These are phyloP conservation scores for Coemansia sp. DNA, from an alignment of 192 early-diverging fungal species.

Conservation along the genomic window DNA sequence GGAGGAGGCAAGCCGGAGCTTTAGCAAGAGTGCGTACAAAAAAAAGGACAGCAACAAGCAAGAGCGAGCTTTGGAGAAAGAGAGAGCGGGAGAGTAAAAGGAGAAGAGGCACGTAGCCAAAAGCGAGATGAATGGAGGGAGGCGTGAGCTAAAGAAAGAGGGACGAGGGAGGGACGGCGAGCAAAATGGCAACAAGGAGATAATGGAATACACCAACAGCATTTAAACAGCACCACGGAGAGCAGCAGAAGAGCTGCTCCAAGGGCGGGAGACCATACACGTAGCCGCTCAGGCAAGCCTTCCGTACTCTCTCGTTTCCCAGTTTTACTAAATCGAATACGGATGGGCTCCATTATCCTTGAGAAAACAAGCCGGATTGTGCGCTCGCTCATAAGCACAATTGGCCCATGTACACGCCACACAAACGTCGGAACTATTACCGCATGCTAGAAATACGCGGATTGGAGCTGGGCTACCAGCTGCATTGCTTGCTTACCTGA, in stretches of 20 bases:
- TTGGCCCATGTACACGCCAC: not conserved
- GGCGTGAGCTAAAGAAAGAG: constrained; percentile 7
- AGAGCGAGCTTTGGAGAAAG: not conserved
- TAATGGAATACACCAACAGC: not conserved
- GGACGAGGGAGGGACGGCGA: not conserved
- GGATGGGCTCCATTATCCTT: not conserved
- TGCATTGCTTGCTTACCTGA: not conserved
- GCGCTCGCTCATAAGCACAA: constrained; percentile 1
- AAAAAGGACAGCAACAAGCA: not conserved
- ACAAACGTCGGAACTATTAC: not conserved
- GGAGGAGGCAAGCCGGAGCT: not conserved
- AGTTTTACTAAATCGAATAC: not conserved
- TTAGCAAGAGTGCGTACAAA: not conserved
- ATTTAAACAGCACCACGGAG: not conserved
- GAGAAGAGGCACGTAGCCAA: constrained; percentile 8
- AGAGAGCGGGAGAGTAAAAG: not conserved
- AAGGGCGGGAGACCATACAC: not conserved
- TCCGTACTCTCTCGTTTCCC: too few species aligned
- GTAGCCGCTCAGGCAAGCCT: too few species aligned
- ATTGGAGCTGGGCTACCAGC: not conserved
- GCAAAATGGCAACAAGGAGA: not conserved
- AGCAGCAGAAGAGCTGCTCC: not conserved
- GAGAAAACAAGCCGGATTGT: not conserved
- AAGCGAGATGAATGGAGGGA: constrained; percentile 6
- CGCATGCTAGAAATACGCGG: not conserved